A percentile compares a stretch with the other conserved stretches of the same genome.
phyloP scores from a whole-genome alignment of 2,329 filamentous ascomycete species.

The Colletotrichum shisoi region DNA sequence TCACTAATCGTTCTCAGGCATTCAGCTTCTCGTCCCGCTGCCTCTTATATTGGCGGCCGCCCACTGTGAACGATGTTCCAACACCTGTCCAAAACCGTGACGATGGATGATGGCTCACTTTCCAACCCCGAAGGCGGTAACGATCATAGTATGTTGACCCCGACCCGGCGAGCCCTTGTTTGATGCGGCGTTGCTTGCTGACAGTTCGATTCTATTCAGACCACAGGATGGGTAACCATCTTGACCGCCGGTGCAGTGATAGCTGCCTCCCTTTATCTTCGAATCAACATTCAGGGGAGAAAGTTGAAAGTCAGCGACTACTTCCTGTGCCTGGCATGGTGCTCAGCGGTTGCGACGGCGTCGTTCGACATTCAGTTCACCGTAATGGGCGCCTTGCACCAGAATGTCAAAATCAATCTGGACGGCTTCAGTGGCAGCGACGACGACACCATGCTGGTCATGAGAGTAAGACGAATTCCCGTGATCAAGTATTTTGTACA shows the following conservation, averaged over 20 bases:
- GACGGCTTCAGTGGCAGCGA: conserved; percentile 30
- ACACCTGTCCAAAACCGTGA: conserved; percentile 12
- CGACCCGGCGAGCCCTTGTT: background rate
- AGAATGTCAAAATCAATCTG: conserved; percentile 27
- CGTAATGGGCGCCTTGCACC: conserved; percentile 31
- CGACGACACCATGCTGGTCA: conserved; percentile 2
- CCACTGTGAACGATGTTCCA: background rate
- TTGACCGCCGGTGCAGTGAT: conserved; percentile 33
- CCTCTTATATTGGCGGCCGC: conserved; percentile 16
- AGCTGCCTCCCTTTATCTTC: conserved; percentile 32
- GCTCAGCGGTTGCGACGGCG: conserved; percentile 22
- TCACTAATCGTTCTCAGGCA: conserved; percentile 15
- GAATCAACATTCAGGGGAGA: conserved; percentile 34
- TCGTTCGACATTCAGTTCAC: conserved; percentile 37
- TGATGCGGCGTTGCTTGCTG: background rate
- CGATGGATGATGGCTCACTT: conserved; percentile 36
- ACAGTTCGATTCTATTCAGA: conserved; percentile 15
- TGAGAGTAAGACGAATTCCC: conserved; percentile 12
- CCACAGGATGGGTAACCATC: conserved; percentile 33
- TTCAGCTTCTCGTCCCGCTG: conserved; percentile 14
- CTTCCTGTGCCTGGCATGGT: conserved; percentile 34
- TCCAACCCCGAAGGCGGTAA: conserved; percentile 37
- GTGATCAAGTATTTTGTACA: no score
- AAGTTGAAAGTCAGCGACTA: conserved; percentile 25
- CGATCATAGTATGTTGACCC: conserved; percentile 31